Conservation (phyloP, 2,329 filamentous ascomycete species). For the Chaetoscypha palmicola region DNA sequence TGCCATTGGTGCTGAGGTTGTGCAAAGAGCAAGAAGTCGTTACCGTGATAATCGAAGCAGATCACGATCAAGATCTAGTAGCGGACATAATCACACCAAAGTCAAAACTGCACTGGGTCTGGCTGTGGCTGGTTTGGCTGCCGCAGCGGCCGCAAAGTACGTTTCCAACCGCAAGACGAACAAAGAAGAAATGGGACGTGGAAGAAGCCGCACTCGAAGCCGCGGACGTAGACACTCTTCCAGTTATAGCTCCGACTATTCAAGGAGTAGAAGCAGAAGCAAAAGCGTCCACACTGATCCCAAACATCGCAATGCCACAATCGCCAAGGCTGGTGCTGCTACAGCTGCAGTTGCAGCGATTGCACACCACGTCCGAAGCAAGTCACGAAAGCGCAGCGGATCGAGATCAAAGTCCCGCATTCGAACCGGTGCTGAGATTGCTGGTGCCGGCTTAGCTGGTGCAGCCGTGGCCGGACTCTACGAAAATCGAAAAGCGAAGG, state of each 20-base stretch:
- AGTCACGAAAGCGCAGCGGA: conserved; percentile 41
- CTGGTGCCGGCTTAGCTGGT: conserved; percentile 52
- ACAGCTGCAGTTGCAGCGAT: conserved; percentile 52
- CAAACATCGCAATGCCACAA: conserved; percentile 35
- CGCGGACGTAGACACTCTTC: conserved; percentile 36
- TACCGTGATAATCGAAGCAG: conserved; percentile 45
- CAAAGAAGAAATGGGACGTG: conserved; percentile 50
- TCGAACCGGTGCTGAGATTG: conserved; percentile 51
- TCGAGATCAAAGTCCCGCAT: conserved; percentile 36
- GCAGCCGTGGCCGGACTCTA: conserved; percentile 55
- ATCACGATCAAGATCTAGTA: conserved; percentile 32
- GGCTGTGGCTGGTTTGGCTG: conserved; percentile 55
- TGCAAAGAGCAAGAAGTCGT: conserved; percentile 53
- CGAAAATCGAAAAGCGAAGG: conserved; percentile 54
- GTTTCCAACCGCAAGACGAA: conserved; percentile 53
- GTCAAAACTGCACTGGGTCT: conserved; percentile 56
- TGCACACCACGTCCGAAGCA: conserved; percentile 49
- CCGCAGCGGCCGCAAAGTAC: conserved; percentile 59
- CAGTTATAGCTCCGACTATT: conserved; percentile 24
- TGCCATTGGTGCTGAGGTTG: conserved; percentile 54
- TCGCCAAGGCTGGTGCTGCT: conserved; percentile 37
- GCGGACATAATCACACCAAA: conserved; percentile 36
- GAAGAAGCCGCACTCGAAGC: conserved; percentile 43
- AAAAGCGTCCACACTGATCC: conserved; percentile 42
- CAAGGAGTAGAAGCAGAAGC: conserved; percentile 36